A percentile compares a stretch with the other conserved stretches of the same genome.
Evolutionary conservation across 2,329 filamentous ascomycete genomes (phyloP).

Genomic region (Purpureocillium lavendulum): DNA sequence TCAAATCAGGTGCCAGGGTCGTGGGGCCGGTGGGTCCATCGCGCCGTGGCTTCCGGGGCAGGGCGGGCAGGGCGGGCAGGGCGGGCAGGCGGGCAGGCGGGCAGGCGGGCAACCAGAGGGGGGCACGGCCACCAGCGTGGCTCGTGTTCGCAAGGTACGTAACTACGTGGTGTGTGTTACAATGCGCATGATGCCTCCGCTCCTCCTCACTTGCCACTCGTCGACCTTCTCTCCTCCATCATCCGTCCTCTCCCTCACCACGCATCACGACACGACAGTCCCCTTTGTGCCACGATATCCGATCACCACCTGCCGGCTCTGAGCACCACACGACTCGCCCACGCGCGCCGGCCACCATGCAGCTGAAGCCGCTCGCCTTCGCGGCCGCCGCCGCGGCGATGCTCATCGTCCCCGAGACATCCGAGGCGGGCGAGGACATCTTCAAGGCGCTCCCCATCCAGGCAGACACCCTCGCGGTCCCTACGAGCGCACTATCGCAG

Average conservation of each 20-base stretch:
- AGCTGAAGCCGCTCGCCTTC: slow-evolving; percentile 22
- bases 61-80: too few relatives aligned
- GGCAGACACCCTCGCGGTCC: slow-evolving; percentile 26
- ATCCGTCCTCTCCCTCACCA: too few relatives aligned
- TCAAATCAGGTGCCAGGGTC: slow-evolving; percentile 1
- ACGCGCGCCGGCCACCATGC: slow-evolving; percentile 14
- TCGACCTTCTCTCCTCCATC: too few relatives aligned
- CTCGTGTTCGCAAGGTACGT: too few relatives aligned
- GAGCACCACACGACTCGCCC: background rate
- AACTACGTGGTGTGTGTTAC: too few relatives aligned
- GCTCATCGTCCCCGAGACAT: slow-evolving; percentile 43
- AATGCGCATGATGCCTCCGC: too few relatives aligned
- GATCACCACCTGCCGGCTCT: background rate
- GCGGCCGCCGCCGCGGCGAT: slow-evolving; percentile 34
- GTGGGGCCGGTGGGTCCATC: background rate
- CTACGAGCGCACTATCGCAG: slow-evolving; percentile 23
- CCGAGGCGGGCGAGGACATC: slow-evolving; percentile 31
- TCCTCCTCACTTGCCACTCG: too few relatives aligned
- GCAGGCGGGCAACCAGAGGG: too few relatives aligned
- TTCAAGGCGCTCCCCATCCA: slow-evolving; percentile 31
- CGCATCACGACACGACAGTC: too few relatives aligned
- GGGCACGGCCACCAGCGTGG: too few relatives aligned
- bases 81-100: too few relatives aligned
- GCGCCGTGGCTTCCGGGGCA: slow-evolving; percentile 1
- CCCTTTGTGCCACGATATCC: background rate